Base-by-base conservation (phyloP, 495 filamentous ascomycete species). In the Hypoxylon lienhwacheense region DNA sequence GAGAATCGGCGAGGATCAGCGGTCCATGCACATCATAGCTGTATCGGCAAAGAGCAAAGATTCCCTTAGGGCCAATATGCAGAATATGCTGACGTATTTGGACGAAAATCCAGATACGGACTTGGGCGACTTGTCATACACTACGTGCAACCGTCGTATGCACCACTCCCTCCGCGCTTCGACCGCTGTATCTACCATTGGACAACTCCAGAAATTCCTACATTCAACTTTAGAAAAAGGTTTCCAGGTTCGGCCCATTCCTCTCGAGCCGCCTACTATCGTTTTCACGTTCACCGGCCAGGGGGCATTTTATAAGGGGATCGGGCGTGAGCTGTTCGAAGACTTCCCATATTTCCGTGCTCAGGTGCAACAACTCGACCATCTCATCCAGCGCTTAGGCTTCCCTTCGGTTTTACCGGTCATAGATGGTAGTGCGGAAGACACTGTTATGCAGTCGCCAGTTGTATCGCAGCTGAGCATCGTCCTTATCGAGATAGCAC, bases 81-180 rank as follows among this genome's bases (percentile, higher is more conserved):
- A 54, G 42, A 48, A 39, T 5, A 32, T 75, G n/a, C 45, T 69
- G 11, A 37, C 11, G 5, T 80, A 70, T 42, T 37, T 85, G 74
- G 31, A 70, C 71, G 1, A 72, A 65, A 5, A 79, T 72, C 44
- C 59, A 29, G 8, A 66, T 58, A 37, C 48, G 37, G 14, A 47
- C 67, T 0, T 56, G 59, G 47, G 56, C 57, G 59, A 70, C 19
- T 61, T 88, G 12, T 80, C 85, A 3, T 91, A 90, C 63, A 89
- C 87, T 0, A 85, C 85, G 0, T 89, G 84, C 1, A 87, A 86
- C 21, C 77, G 87, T 32, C 80, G 87, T 0, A 77, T 84, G 19
- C 87, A 89, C 47, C 83, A 89, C 57, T 71, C 73, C 7, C 79
- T 80, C 54, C 79, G 87, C 24, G 71, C 81, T 3, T 71, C 73